phyloP scores from a whole-genome alignment of 495 filamentous ascomycete species.

The Sordaria brevicollis region DNA sequence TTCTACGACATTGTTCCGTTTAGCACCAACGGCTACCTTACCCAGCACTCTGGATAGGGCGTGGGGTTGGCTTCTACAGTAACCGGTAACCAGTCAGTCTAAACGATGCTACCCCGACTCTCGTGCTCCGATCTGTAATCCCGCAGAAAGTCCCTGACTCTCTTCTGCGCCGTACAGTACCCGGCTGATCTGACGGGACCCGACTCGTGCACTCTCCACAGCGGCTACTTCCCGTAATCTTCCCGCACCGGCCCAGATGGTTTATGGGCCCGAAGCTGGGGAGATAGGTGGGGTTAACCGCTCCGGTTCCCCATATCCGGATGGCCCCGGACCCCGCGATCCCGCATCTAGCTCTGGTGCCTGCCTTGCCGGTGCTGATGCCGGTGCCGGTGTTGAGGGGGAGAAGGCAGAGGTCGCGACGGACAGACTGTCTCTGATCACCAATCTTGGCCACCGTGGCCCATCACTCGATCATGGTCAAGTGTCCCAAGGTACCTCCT shows the following conservation, averaged over 20 bases:
- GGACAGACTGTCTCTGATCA: neutral
- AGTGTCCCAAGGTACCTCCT: neutral
- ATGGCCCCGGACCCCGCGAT: neutral
- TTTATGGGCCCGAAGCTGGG: neutral
- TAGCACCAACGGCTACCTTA: neutral
- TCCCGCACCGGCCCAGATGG: neutral
- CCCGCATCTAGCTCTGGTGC: neutral
- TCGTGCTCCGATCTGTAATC: neutral
- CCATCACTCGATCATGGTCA: neutral
- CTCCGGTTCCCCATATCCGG: neutral
- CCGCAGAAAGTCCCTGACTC: neutral
- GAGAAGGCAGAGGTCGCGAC: neutral
- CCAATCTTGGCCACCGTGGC: neutral
- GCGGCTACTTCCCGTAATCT: neutral
- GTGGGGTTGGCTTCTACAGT: neutral
- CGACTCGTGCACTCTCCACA: neutral
- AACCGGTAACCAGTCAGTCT: neutral
- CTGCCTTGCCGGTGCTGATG: neutral
- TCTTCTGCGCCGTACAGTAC: neutral
- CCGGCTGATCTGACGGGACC: neutral
- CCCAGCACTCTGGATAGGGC: neutral
- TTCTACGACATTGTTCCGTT: neutral
- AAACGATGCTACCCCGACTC: neutral
- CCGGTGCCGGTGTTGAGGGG: neutral
- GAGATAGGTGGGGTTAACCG: neutral